Evolutionary conservation across 495 filamentous ascomycete genomes (phyloP).

Genomic region (Choiromyces venosus): DNA sequence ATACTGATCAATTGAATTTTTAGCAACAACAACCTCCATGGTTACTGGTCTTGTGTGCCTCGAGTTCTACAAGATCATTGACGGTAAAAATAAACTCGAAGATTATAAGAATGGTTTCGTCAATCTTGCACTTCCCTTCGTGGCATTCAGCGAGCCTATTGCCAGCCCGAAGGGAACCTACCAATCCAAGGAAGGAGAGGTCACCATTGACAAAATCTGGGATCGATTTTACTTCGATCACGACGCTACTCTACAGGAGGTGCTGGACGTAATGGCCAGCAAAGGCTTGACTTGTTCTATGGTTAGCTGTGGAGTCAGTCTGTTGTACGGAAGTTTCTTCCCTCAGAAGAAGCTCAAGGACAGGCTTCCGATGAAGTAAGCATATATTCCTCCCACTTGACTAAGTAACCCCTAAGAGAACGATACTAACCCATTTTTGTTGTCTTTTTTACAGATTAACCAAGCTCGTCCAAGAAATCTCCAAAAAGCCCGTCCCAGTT

Average conservation of each 20-base stretch:
- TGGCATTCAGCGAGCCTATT: constrained; percentile 96
- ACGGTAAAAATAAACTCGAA: constrained; percentile 89
- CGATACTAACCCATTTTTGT: constrained; percentile 45
- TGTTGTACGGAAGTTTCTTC: constrained; percentile 96
- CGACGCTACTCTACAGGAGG: constrained; percentile 75
- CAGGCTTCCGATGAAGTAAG: constrained; percentile 61
- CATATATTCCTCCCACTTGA: constrained; percentile 22
- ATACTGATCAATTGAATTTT: constrained; percentile 7
- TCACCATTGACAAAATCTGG: constrained; percentile 92
- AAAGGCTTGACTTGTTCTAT: constrained; percentile 80
- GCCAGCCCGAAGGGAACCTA: constrained; percentile 88
- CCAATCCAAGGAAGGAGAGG: constrained; percentile 62
- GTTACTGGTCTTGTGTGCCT: constrained; percentile 89
- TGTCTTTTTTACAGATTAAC: constrained; percentile 56
- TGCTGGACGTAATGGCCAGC: constrained; percentile 71
- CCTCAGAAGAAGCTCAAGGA: constrained; percentile 84
- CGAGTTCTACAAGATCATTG: constrained; percentile 94
- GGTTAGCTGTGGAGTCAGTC: constrained; percentile 91
- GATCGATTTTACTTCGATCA: constrained; percentile 84
- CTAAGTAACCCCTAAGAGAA: neutral
- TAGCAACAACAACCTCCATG: constrained; percentile 78
- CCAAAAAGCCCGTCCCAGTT: constrained; percentile 81
- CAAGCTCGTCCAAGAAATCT: constrained; percentile 78
- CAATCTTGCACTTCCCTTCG: constrained; percentile 94
- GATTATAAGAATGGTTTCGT: constrained; percentile 99